Conservation (phyloP, 2,329 filamentous ascomycete species). For the Epichloe hybrida region DNA sequence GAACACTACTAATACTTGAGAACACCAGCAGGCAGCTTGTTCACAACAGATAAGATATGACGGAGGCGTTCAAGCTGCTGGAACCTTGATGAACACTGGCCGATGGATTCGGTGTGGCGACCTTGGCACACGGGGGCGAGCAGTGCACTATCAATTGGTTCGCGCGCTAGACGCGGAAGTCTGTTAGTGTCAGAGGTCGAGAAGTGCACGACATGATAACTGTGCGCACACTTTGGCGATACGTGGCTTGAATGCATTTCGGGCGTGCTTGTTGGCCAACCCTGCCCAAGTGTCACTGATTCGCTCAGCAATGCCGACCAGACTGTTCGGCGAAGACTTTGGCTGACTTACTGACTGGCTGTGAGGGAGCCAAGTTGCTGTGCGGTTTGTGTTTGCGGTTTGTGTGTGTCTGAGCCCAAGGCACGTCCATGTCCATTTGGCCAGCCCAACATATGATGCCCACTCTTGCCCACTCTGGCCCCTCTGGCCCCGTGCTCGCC, state of each 20-base stretch:
- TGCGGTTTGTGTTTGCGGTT: not conserved
- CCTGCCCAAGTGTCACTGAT: not conserved
- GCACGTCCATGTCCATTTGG: not conserved
- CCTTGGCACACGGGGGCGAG: not conserved
- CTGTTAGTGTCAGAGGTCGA: not conserved
- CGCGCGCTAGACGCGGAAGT: not conserved
- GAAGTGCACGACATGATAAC: not conserved
- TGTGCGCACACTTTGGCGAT: no score
- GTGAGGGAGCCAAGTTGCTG: not conserved
- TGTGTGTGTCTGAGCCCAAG: not conserved
- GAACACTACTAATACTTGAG: no score
- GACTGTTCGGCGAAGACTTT: no score
- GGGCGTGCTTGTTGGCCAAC: not conserved
- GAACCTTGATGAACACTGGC: no score
- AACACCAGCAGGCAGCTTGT: no score
- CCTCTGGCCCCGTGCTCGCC: constrained; percentile 1
- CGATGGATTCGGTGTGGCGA: not conserved
- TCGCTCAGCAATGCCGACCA: no score
- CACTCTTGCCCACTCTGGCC: not conserved
- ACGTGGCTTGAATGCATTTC: not conserved
- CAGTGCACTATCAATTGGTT: not conserved
- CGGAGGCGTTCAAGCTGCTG: no score
- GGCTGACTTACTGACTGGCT: not conserved
- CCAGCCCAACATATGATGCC: not conserved
- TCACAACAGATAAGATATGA: no score